Percentiles rank a stretch among this genome's conserved stretches.
Conservation (phyloP, 768 basidiomycete species). For the Tubosaeta brunneosetosa region DNA sequence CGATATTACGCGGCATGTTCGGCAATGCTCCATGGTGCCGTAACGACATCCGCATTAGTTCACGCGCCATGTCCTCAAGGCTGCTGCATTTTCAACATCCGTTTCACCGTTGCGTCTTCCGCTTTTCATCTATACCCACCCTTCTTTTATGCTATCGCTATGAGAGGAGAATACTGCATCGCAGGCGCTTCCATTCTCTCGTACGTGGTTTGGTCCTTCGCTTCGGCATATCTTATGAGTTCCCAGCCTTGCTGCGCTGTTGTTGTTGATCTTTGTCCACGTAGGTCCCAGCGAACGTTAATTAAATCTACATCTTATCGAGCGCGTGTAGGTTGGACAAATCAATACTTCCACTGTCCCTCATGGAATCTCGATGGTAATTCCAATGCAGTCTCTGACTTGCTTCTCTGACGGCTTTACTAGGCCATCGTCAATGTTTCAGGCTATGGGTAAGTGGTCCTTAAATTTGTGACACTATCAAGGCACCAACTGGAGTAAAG, state of each 20-base stretch:
- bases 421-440: slow-evolving; percentile 70
- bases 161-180: slow-evolving; percentile 78
- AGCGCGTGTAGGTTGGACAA: slow-evolving; percentile 61
- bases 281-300: slow-evolving; percentile 39
- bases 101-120: slow-evolving; percentile 11
- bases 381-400: slow-evolving; percentile 8
- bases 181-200: slow-evolving; percentile 67
- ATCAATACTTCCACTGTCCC: slow-evolving; percentile 74
- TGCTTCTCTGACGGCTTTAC: slow-evolving; percentile 13
- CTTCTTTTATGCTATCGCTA: slow-evolving; percentile 26
- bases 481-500: slow-evolving; percentile 30
- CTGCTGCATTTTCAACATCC: slow-evolving; percentile 19
- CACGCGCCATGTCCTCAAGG: slow-evolving; percentile 23
- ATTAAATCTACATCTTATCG: slow-evolving; percentile 20
- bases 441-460: slow-evolving; percentile 54
- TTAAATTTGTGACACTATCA: background rate
- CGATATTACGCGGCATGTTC: slow-evolving; percentile 11
- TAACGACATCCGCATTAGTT: slow-evolving; percentile 4
- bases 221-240: slow-evolving; percentile 12
- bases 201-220: slow-evolving; percentile 38
- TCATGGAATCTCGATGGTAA: slow-evolving; percentile 69
- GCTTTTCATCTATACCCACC: slow-evolving; percentile 12
- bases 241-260: slow-evolving; percentile 33
- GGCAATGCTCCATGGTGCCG: slow-evolving; percentile 9
- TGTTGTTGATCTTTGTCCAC: slow-evolving; percentile 76